Percentiles rank a stretch among this genome's conserved stretches.
Evolutionary conservation across 106 monocot species (phyloP).

Genomic region (Iris macrosiphon): DNA sequence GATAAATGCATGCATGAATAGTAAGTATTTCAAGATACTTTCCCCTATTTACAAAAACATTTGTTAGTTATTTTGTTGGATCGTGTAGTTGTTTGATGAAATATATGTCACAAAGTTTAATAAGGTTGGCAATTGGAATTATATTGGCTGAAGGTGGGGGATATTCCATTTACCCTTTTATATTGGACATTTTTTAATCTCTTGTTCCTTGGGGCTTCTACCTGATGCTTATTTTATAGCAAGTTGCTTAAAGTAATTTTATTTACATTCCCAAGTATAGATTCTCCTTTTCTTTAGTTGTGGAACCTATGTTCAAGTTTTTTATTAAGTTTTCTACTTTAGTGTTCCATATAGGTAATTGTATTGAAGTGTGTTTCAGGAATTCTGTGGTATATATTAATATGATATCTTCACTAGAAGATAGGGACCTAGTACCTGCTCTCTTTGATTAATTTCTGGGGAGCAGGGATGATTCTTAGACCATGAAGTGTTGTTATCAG

Average conservation of each 20-base stretch:
- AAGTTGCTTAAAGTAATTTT: constrained; percentile 3
- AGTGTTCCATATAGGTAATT: no score
- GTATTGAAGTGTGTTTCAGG: neutral
- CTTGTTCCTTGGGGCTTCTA: no score
- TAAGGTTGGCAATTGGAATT: neutral
- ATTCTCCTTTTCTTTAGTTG: neutral
- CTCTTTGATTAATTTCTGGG: neutral
- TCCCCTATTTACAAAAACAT: no score
- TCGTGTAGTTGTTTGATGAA: neutral
- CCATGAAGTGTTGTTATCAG: neutral
- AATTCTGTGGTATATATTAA: neutral
- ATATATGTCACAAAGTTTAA: neutral
- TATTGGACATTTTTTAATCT: neutral
- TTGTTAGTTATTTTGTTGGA: no score
- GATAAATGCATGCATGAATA: no score
- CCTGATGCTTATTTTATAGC: neutral
- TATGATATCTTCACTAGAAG: neutral
- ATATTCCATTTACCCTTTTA: neutral
- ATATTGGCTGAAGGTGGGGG: neutral
- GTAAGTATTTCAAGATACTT: no score
- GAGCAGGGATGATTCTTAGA: neutral
- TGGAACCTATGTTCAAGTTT: neutral
- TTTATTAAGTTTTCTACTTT: no score
- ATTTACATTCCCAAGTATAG: neutral
- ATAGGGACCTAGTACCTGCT: neutral